A percentile compares a stretch with the other conserved stretches of the same genome.
phyloP scores from a whole-genome alignment of 768 basidiomycete species.

The Kondoa subrosea region DNA sequence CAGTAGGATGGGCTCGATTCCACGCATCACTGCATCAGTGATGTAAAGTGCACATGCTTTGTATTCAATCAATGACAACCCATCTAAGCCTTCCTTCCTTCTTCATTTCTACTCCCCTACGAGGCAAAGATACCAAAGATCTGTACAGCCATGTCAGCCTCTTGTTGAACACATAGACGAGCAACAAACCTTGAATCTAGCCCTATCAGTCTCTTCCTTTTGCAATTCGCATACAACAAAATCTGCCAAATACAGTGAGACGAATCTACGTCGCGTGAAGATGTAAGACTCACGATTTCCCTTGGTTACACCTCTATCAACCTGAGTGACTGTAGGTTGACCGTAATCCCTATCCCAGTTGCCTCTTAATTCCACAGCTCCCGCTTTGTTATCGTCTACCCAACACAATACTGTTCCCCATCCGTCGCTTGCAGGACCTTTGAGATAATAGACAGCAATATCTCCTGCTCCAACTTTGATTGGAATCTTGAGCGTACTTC shows the following conservation, averaged over 20 bases:
- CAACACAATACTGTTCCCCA: constrained; percentile 70
- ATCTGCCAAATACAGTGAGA: too few relatives aligned
- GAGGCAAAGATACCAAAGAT: not conserved
- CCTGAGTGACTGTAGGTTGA: constrained; percentile 54
- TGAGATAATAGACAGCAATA: constrained; percentile 74
- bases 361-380: constrained; percentile 61
- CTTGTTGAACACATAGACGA: not conserved
- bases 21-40: too few relatives aligned
- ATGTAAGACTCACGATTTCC: constrained; percentile 34
- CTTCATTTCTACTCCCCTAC: not conserved
- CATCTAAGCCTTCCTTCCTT: not conserved
- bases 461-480: constrained; percentile 75
- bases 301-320: constrained; percentile 65
- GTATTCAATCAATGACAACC: too few relatives aligned
- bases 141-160: not conserved
- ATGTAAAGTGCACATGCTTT: too few relatives aligned
- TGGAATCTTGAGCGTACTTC: constrained; percentile 64
- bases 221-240: constrained; percentile 76
- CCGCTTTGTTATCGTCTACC: constrained; percentile 88
- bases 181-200: not conserved
- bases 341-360: constrained; percentile 42
- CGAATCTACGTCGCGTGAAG: not conserved
- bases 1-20: too few relatives aligned
- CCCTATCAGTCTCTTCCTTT: constrained; percentile 6
- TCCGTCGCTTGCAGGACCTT: constrained; percentile 44